Evolutionary conservation across 2,329 filamentous ascomycete species (phyloP), one percentile per base, ranked within the genome.

Genomic region (Dichotomopilus funicola): DNA sequence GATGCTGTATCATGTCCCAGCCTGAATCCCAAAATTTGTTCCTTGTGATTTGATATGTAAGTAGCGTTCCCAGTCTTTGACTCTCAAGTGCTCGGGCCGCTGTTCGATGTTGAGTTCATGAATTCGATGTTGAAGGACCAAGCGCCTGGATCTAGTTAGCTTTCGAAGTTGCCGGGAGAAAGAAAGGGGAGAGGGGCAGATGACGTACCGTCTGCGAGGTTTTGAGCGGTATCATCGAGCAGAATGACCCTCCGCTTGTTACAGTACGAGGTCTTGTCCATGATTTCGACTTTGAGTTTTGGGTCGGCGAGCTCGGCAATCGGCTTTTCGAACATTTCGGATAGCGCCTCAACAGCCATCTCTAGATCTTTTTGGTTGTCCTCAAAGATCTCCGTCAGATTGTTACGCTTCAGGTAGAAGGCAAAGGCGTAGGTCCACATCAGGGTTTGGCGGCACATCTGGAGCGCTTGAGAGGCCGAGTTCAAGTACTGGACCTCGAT

Each of bases 361-460:
- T 99, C 94, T 31, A 99, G 75, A 68, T 99, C 94, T 71, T 96
- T 96, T 67, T 99, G 94, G 70, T 99, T 99, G 70, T 97, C 91
- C 71, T 99, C 94, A 58, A 99, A 99, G 53, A 99, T 97, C 68
- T 92, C 89, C 0, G 94, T 97, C 54, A 94, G 76, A 67, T 99
- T 97, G 78, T 96, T 97, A 54, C 90, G 85, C 2, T 87, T 87
- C n/a, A 99, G 83, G 68, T 99, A 99, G 70, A 94, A 99, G 1
- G 94, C 94, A 72, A 99, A 99, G 0, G 94, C 94, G 66, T 99
- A 99, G 0, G 94, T 99, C 94, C 94, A 99, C 75, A 99, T 99
- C 5, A 99, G 78, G 0, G 94, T 99, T 73, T 97, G 92, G n/a
- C 94, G 88, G 72, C 94, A 99, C 47, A 90, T 91, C 73, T 97